Percentiles rank a stretch among this genome's conserved stretches.
These are phyloP conservation scores for Yarrowia sp. DNA, from an alignment of 805 yeast species.

Conservation along the genomic window DNA sequence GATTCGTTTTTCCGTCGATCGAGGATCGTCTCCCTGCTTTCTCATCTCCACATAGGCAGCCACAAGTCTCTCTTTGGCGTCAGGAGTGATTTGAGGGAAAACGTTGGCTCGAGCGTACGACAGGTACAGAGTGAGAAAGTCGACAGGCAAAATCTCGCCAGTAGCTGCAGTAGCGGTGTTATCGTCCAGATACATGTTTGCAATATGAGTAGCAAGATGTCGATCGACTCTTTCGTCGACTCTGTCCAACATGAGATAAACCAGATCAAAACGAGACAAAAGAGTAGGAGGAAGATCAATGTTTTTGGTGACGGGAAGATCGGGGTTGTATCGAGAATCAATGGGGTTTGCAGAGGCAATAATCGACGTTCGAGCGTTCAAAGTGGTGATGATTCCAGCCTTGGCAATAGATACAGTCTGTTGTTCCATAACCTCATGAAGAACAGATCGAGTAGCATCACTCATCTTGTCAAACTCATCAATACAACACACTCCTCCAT, in stretches of 20 bases:
- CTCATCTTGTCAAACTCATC: conserved; percentile 99
- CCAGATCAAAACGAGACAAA: conserved; percentile 90
- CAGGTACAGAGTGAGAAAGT: conserved; percentile 80
- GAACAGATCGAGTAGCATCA: conserved; percentile 87
- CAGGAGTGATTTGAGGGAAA: conserved; percentile 75
- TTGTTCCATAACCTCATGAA: conserved; percentile 99
- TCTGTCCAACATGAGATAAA: conserved; percentile 85
- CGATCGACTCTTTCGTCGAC: conserved; percentile 85
- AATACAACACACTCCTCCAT: conserved; percentile 98
- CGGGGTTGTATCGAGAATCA: conserved; percentile 92
- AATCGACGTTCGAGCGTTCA: conserved; percentile 94
- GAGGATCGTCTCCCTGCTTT: conserved; percentile 84
- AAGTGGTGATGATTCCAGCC: conserved; percentile 95
- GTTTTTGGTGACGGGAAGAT: conserved; percentile 88
- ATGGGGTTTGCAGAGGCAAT: conserved; percentile 97
- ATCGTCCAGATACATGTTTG: conserved; percentile 89
- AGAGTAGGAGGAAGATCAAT: conserved; percentile 96
- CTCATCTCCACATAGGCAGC: conserved; percentile 90
- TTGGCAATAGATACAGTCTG: conserved; percentile 97
- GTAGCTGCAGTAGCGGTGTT: conserved; percentile 66
- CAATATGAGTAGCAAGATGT: conserved; percentile 82
- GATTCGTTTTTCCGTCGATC: conserved; percentile 81
- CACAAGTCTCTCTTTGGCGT: conserved; percentile 81
- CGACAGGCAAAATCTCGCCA: conserved; percentile 75
- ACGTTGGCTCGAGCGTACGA: conserved; percentile 88